Evolutionary conservation across 2,329 filamentous ascomycete species (phyloP), one percentile per base, ranked within the genome.

Genomic region (Stylonectria norvegica): DNA sequence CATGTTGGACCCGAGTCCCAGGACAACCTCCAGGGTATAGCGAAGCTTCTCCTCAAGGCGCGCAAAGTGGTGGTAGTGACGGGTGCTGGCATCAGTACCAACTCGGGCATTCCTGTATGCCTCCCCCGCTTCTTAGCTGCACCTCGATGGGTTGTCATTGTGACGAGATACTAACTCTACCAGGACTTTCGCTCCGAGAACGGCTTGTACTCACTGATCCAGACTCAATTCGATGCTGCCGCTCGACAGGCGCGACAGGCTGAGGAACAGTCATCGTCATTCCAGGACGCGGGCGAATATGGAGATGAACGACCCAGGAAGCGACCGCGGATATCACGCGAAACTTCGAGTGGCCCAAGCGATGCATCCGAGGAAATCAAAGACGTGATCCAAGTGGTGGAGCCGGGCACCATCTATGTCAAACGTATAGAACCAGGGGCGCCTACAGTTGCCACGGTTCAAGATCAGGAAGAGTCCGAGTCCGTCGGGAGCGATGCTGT

Each of bases 151-250:
- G 20, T 32, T 32, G n/a, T 11, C 22, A 38, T 35, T 14, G 27
- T 22, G 17, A 44, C 25, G 20, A 27, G 19, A 40, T 15, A 37
- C 51, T 60, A 37, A 55, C 46, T 33, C 15, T 3, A 16, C 4
- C 48, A 85, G 81, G 83, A 86, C 50, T 86, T 86, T 48, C 81
- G 83, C 28, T 86, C 82, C 2, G 77, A 85, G 56, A 80, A 86
- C 60, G 83, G 83, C 2, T 72, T 87, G 1, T 87, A 87, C 61
- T 83, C 83, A 9, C 67, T 86, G 33, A 85, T 87, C 11, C 83
- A 86, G 61, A 73, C 79, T 12, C 79, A 83, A 50, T 82, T 81
- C 52, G 77, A 84, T 47, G 70, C 73, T 25, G 72, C 72, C 35
- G 65, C 69, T 50, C 66, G 57, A 52, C 60, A 66, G 36, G 49